Evolutionary conservation across 495 filamentous ascomycete species (phyloP), one percentile per base, ranked within the genome.

Genomic region (Haplographium delicatum): DNA sequence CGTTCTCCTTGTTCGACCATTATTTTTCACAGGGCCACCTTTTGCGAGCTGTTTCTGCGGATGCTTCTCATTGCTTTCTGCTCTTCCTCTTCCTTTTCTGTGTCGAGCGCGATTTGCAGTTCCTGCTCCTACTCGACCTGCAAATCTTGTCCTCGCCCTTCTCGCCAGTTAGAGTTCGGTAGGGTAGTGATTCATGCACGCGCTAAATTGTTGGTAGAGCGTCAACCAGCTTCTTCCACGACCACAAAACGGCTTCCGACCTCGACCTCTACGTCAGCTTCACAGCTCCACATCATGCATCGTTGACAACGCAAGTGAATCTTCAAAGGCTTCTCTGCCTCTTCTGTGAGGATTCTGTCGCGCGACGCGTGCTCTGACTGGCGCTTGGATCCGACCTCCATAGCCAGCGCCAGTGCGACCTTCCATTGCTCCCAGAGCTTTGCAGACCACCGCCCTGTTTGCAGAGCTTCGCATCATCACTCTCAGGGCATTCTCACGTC

Each of bases 311-410:
- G 19, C 38, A 41, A 15, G 38, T 37, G 45, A 33, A 46, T 44
- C 31, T 38, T 28, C 15, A 44, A 15, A 39, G 53, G 60, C 60
- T 59, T n/a, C 16, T 45, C 44, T 54, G 52, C 60, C 56, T 59
- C 53, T 51, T 25, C 47, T 47, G 39, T 39, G 51, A 59, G 56
- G 49, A 34, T 35, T 48, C 20, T 31, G 11, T 26, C 56, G 48
- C n/a, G n/a, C 55, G 52, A 56, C 55, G 48, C 59, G 55, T 52
- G 44, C 40, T 38, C 15, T 45, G n/a, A 51, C 41, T 40, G 44
- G 50, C 38, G 30, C 42, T 54, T 34, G 53, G 43, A 40, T 24
- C 30, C 31, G 28, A 22, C 39, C 35, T 34, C 26, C 37, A n/a
- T n/a, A n/a, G n/a, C n/a, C n/a, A n/a, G n/a, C n/a, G 34, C 45